These are phyloP conservation scores for Candolleomyces eurysporus DNA, from an alignment of 768 basidiomycete genomes.

Conservation along the genomic window DNA sequence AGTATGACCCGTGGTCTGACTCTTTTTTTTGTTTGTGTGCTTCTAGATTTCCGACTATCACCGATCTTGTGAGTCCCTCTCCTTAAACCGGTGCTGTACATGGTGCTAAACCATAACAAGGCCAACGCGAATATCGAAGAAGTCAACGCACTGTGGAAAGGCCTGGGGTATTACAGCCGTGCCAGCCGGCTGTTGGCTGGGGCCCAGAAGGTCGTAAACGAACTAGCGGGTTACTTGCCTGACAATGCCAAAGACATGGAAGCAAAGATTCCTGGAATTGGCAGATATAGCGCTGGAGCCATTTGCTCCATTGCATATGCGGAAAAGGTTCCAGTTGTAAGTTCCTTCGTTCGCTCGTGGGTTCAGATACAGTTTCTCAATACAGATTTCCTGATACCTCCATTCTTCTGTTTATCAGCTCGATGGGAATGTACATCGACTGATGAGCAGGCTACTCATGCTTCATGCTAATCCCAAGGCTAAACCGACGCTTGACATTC, in stretches of 20 bases:
- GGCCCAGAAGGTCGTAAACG: conserved; percentile 73
- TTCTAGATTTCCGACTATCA: conserved; percentile 76
- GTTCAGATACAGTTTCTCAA: not conserved
- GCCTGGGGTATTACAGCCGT: conserved; percentile 87
- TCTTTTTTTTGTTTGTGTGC: conserved; percentile 8
- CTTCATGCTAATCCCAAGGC: conserved; percentile 80
- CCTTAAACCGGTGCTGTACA: conserved; percentile 9
- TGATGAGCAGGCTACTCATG: conserved; percentile 82
- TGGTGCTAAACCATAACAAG: conserved; percentile 28
- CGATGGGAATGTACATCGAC: conserved; percentile 86
- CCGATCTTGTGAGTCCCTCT: conserved; percentile 55
- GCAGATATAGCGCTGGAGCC: conserved; percentile 84
- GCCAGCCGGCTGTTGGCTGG: conserved; percentile 79
- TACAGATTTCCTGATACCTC: not conserved
- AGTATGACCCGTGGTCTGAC: not conserved
- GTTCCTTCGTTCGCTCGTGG: conserved; percentile 25
- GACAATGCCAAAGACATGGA: conserved; percentile 80
- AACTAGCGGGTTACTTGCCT: conserved; percentile 71
- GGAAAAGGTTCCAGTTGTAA: conserved; percentile 77
- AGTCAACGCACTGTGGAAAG: conserved; percentile 90
- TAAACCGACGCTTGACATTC: conserved; percentile 70
- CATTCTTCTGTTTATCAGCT: conserved; percentile 43
- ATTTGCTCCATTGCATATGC: conserved; percentile 89
- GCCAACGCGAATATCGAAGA: conserved; percentile 74
- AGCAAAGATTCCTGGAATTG: conserved; percentile 81